Evolutionary conservation across 2,329 filamentous ascomycete species (phyloP).

Genomic region (Elsinoe australis): DNA sequence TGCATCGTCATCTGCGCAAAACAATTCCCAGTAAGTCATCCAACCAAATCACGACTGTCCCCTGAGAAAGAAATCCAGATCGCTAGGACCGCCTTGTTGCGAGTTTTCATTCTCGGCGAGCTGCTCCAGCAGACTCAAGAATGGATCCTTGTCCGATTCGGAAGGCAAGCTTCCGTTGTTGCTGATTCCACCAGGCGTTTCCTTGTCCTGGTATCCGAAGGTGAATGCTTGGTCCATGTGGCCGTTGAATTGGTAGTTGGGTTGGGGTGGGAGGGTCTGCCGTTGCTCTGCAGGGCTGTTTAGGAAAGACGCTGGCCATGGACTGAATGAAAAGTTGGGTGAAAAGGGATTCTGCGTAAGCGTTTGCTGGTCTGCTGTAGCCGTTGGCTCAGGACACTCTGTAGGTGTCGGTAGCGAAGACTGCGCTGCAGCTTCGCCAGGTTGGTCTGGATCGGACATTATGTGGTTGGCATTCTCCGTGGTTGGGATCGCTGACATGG

Average conservation of each 20-base stretch:
- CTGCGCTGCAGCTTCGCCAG: slow-evolving; percentile 12
- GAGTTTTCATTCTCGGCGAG: slow-evolving; percentile 71
- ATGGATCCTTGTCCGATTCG: slow-evolving; percentile 65
- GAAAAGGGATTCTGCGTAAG: slow-evolving; percentile 33
- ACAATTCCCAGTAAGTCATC: background rate
- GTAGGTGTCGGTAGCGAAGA: slow-evolving; percentile 16
- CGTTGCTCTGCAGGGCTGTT: slow-evolving; percentile 18
- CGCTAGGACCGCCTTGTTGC: slow-evolving; percentile 56
- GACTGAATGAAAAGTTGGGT: slow-evolving; percentile 34
- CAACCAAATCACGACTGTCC: slow-evolving; percentile 18
- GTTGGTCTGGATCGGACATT: background rate
- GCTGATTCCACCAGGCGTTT: slow-evolving; percentile 40
- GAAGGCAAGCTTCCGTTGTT: slow-evolving; percentile 34
- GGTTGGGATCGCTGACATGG: slow-evolving; percentile 3
- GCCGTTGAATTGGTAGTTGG: slow-evolving; percentile 15
- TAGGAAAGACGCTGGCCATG: slow-evolving; percentile 19
- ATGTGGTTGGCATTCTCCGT: slow-evolving; percentile 5
- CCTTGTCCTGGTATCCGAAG: slow-evolving; percentile 30
- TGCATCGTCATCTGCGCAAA: background rate
- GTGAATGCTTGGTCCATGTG: slow-evolving; percentile 24
- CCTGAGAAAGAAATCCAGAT: slow-evolving; percentile 68
- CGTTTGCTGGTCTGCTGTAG: slow-evolving; percentile 20
- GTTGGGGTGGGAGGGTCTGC: slow-evolving; percentile 18
- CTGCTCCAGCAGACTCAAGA: slow-evolving; percentile 70
- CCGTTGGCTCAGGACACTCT: slow-evolving; percentile 13